Percentiles rank a stretch among this genome's conserved stretches.
Evolutionary conservation across 2,329 filamentous ascomycete genomes (phyloP).

Genomic region (Aspergillus sp.): DNA sequence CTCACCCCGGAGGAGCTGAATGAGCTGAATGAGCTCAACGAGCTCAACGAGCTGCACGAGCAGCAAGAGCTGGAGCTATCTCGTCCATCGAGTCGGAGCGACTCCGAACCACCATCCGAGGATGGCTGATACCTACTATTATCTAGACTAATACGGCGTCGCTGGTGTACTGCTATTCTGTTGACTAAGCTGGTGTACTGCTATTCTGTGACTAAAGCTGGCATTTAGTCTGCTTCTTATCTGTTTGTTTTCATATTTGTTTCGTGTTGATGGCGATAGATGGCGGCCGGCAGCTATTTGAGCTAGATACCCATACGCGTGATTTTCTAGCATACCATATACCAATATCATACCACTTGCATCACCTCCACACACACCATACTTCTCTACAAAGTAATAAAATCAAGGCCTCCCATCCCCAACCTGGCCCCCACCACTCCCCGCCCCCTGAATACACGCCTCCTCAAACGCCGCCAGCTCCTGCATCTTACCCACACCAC

Average conservation of each 20-base stretch:
- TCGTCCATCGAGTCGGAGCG: constrained; percentile 35
- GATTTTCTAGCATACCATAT: not conserved
- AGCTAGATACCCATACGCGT: not conserved
- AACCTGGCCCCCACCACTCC: constrained; percentile 26
- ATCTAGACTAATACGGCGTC: not conserved
- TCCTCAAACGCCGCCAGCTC: constrained; percentile 31
- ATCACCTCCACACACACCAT: not conserved
- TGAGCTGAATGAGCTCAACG: constrained; percentile 46
- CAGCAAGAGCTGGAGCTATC: constrained; percentile 28
- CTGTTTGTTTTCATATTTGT: not conserved
- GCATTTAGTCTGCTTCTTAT: not conserved
- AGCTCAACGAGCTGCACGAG: constrained; percentile 21
- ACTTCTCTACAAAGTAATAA: too few relatives aligned
- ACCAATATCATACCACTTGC: too few relatives aligned
- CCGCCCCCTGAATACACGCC: constrained; percentile 34
- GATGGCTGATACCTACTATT: not conserved
- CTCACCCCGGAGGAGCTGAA: constrained; percentile 66
- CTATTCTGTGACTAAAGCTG: constrained; percentile 5
- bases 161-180: not conserved
- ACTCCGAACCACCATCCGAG: not conserved
- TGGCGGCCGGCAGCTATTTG: not conserved
- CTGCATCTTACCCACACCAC: constrained; percentile 23
- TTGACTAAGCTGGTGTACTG: not conserved
- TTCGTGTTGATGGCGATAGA: not conserved
- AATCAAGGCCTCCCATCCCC: constrained; percentile 24